Conservation (phyloP, 2,329 filamentous ascomycete genomes). For the Sarocladium strictum region DNA sequence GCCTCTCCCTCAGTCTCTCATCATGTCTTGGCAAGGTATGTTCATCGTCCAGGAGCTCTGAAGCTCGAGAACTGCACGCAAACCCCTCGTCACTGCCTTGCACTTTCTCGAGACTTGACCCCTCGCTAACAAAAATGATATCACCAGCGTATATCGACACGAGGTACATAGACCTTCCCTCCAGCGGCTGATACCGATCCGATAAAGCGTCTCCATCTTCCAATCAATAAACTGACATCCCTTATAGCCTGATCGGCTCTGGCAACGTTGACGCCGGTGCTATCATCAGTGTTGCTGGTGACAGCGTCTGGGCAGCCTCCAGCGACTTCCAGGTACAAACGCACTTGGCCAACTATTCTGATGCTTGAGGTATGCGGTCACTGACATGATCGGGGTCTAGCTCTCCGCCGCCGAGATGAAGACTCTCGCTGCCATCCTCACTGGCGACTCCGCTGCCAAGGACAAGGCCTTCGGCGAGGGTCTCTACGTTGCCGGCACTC, state of each 20-base stretch:
- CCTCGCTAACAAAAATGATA: not conserved
- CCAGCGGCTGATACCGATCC: not conserved
- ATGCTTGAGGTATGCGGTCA: not conserved
- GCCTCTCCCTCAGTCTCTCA: conserved; percentile 4
- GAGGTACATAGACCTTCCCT: conserved; percentile 31
- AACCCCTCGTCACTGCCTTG: not conserved
- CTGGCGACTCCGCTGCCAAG: conserved; percentile 37
- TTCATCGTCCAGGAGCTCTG: not conserved
- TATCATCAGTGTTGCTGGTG: conserved; percentile 75
- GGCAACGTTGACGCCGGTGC: conserved; percentile 78
- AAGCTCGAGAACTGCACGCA: not conserved
- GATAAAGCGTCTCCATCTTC: not conserved
- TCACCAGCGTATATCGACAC: conserved; percentile 43
- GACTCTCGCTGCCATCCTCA: conserved; percentile 47
- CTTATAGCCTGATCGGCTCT: conserved; percentile 66
- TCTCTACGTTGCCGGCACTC: conserved; percentile 67
- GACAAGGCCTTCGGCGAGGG: conserved; percentile 68
- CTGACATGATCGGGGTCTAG: conserved; percentile 15
- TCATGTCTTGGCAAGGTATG: conserved; percentile 16
- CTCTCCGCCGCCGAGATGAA: conserved; percentile 51
- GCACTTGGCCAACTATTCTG: not conserved
- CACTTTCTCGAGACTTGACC: not conserved
- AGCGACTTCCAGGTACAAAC: conserved; percentile 64
- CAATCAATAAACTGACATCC: not conserved
- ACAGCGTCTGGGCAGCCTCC: conserved; percentile 72